These are phyloP conservation scores for Lasiodiplodia hormozganensis DNA, from an alignment of 2,329 filamentous ascomycete species.

Conservation along the genomic window DNA sequence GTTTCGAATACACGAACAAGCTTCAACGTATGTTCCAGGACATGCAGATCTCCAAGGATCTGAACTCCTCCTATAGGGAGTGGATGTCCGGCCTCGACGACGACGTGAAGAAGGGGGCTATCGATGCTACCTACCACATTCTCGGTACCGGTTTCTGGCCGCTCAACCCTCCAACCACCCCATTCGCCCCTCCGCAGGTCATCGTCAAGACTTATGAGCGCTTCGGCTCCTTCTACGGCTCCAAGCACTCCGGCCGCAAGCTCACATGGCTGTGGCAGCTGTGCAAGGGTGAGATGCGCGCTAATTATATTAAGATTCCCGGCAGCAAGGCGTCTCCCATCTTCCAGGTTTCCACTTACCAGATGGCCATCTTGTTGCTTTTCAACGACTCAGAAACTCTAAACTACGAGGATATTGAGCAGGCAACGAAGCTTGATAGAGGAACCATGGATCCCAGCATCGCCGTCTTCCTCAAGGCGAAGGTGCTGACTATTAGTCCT, in stretches of 20 bases:
- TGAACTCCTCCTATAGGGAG: slow-evolving; percentile 88
- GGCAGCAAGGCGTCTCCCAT: slow-evolving; percentile 88
- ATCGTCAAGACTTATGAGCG: slow-evolving; percentile 88
- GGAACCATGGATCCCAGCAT: slow-evolving; percentile 89
- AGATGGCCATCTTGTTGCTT: slow-evolving; percentile 93
- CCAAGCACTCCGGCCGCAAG: slow-evolving; percentile 96
- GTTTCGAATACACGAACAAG: slow-evolving; percentile 99
- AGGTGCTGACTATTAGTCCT: slow-evolving; percentile 77
- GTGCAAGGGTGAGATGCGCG: slow-evolving; percentile 95
- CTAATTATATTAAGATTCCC: slow-evolving; percentile 80
- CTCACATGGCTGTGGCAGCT: slow-evolving; percentile 98
- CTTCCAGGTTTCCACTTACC: slow-evolving; percentile 96
- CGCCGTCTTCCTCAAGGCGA: slow-evolving; percentile 88
- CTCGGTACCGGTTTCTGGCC: slow-evolving; percentile 98
- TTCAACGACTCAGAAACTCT: slow-evolving; percentile 92
- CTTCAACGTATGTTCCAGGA: slow-evolving; percentile 99
- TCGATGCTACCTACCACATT: slow-evolving; percentile 91
- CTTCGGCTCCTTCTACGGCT: slow-evolving; percentile 89
- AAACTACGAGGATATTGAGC: slow-evolving; percentile 85
- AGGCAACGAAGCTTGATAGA: slow-evolving; percentile 77
- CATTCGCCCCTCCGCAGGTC: slow-evolving; percentile 85
- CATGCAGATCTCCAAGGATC: slow-evolving; percentile 97
- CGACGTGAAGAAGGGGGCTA: slow-evolving; percentile 69
- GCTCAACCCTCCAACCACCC: slow-evolving; percentile 81
- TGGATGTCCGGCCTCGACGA: slow-evolving; percentile 72